Evolutionary conservation across 495 filamentous ascomycete species (phyloP), one percentile per base, ranked within the genome.

Genomic region (Penicillium canariense): DNA sequence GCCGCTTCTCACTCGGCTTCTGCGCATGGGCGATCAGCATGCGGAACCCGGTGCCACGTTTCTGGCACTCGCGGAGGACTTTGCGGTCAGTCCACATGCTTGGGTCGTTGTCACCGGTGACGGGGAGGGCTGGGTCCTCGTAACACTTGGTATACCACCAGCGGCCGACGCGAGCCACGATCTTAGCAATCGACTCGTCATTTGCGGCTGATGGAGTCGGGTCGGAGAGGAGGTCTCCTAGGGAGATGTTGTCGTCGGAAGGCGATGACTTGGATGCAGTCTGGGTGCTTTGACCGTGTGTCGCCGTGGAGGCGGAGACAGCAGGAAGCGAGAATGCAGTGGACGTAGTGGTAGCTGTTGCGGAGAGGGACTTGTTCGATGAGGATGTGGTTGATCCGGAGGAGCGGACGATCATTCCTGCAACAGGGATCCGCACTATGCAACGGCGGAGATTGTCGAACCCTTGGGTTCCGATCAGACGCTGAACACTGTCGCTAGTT

Each of bases 61-160:
- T 85, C 71, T 92, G 87, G 58, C 92, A 97, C 71, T 98, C 94
- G 30, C 81, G 78, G 27, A 97, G 73, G 31, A 97, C 67, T 31
- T 79, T 77, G 52, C 78, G 81, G 59, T 97, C 89, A 36, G 77
- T 77, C 89, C 91, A 97, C 65, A 98, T 90, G 65, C 87, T 92
- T 31, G 69, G 59, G 20, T 71, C 68, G 54, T 68, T 65, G 48
- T 79, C 77, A 25, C 77, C 80, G 23, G 40, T 50, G 22, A 81
- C 75, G 1, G 78, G 72, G 22, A 80, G 70, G 14, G 86, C 75
- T 7, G 79, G 74, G 18, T 80, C 79, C 74, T 97, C 94, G 68
- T 97, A 97, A 76, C 91, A 96, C 46, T 86, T 81, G 4, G 82
- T 87, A 69, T 96, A 97, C 94, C 95, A 97, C 91, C 91, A 98